A percentile compares a stretch with the other conserved stretches of the same genome.
Conservation (phyloP, 495 filamentous ascomycete species). For the Pyrenula massariospora region DNA sequence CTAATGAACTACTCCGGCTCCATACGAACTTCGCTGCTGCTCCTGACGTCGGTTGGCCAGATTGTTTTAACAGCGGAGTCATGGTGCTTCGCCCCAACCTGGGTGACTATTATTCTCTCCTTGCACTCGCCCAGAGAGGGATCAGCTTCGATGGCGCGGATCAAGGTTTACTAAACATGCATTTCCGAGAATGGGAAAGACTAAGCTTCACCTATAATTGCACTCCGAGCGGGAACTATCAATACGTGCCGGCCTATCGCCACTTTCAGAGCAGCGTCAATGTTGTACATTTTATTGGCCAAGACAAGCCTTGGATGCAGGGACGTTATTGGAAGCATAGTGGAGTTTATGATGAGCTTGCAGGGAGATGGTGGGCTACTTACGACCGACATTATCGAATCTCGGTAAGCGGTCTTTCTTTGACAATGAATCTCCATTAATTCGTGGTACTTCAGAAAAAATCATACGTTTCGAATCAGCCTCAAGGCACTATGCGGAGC, state of each 20-base stretch:
- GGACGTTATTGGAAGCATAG: conserved; percentile 48
- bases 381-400: conserved; percentile 73
- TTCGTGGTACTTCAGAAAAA: neutral
- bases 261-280: conserved; percentile 83
- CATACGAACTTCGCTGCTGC: conserved; percentile 73
- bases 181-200: conserved; percentile 79
- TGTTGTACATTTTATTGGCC: conserved; percentile 86
- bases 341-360: conserved; percentile 68
- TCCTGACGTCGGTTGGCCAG: conserved; percentile 96
- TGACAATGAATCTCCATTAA: too few relatives aligned
- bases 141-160: conserved; percentile 97
- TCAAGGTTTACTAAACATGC: conserved; percentile 90
- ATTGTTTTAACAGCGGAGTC: conserved; percentile 93
- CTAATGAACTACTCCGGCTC: conserved; percentile 83
- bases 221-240: conserved; percentile 87
- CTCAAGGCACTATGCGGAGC: conserved; percentile 1
- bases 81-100: conserved; percentile 83
- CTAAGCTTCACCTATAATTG: conserved; percentile 95
- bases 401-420: conserved; percentile 43
- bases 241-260: conserved; percentile 87
- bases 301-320: conserved; percentile 77
- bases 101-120: conserved; percentile 76
- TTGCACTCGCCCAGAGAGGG: conserved; percentile 69
- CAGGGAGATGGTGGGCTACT: conserved; percentile 80
- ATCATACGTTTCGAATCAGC: neutral